phyloP scores from a whole-genome alignment of 139 green algal genomes.

The Penium margaritaceum region DNA sequence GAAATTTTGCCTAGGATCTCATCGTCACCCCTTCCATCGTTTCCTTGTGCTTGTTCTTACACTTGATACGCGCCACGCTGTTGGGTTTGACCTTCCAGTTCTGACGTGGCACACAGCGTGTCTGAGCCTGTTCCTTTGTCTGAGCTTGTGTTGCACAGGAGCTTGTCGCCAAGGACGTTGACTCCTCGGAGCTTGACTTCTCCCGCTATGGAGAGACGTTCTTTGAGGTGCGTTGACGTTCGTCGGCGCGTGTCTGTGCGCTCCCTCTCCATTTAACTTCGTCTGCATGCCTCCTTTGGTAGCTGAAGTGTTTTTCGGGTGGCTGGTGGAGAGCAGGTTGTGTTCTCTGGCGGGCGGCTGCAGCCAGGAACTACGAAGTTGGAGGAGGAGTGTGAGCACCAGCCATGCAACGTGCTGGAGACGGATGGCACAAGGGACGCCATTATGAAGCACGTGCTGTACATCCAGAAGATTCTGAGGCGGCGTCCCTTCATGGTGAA shows the following conservation, averaged over 20 bases:
- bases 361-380: conserved; percentile 30
- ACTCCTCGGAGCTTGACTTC: conserved; percentile 76
- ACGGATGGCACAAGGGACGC: conserved; percentile 2
- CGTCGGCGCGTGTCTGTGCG: no score
- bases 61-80: conserved; percentile 5
- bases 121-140: no score
- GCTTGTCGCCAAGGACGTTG: conserved; percentile 34
- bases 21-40: neutral
- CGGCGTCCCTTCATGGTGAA: conserved; percentile 88
- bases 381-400: conserved; percentile 18
- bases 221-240: no score
- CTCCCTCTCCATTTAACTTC: no score
- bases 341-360: conserved; percentile 23
- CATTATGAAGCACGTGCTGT: conserved; percentile 28
- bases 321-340: no score
- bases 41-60: conserved; percentile 4
- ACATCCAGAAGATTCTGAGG: conserved; percentile 49
- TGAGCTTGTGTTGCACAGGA: no score
- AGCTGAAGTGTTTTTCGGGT: no score
- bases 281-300: no score
- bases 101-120: no score
- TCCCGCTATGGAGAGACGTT: conserved; percentile 87
- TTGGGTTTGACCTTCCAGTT: neutral
- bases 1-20: conserved; percentile 13
- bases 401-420: conserved; percentile 28